phyloP scores from a whole-genome alignment of 371 early-diverging fungal species.

The Actinomucor elegans region DNA sequence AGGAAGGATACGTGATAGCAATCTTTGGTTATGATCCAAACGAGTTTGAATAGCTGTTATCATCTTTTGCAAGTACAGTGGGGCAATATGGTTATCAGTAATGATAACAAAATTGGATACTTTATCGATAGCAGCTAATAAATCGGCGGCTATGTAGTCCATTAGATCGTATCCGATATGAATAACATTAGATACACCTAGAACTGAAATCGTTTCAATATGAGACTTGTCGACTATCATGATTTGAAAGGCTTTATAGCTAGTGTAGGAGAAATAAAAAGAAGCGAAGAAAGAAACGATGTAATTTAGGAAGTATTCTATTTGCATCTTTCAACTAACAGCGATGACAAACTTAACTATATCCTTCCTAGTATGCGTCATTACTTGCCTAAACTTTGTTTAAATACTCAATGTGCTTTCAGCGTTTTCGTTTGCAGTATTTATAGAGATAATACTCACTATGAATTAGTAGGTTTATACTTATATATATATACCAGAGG shows the following conservation, averaged over 20 bases:
- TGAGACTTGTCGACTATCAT: neutral
- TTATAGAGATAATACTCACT: too few species aligned
- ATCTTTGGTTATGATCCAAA: slow-evolving; percentile 36
- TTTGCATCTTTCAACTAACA: too few species aligned
- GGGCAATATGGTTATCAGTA: slow-evolving; percentile 81
- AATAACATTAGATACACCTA: slow-evolving; percentile 22
- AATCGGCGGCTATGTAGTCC: slow-evolving; percentile 65
- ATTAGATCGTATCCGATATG: slow-evolving; percentile 75
- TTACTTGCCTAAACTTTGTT: too few species aligned
- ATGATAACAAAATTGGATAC: slow-evolving; percentile 80
- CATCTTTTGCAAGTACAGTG: slow-evolving; percentile 48
- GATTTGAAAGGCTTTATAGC: too few species aligned
- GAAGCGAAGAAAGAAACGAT: too few species aligned
- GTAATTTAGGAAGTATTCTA: too few species aligned
- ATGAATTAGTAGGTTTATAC: too few species aligned
- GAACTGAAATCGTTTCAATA: slow-evolving; percentile 18
- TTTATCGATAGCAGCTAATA: slow-evolving; percentile 51
- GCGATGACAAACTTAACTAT: too few species aligned
- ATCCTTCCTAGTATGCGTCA: too few species aligned
- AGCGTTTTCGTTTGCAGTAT: too few species aligned
- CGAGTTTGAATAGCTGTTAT: slow-evolving; percentile 2
- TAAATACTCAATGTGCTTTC: too few species aligned
- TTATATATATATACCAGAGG: too few species aligned
- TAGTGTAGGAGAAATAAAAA: neutral
- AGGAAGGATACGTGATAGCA: slow-evolving; percentile 72